These are phyloP conservation scores for Limnanthes douglasii DNA, from an alignment of 345 rosid species.

Conservation along the genomic window DNA sequence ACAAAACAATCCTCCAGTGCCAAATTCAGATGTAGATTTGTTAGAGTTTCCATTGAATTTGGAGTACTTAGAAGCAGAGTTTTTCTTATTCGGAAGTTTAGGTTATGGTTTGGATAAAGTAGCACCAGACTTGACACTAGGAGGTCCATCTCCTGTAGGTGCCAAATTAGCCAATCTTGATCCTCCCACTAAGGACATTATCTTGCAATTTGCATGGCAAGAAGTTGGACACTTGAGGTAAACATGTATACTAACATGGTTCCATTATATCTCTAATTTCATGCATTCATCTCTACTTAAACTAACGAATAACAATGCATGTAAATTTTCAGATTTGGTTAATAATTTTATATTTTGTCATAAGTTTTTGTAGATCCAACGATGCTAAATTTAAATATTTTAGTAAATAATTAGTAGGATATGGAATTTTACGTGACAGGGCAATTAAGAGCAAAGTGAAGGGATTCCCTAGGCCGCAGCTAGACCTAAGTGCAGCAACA, in stretches of 20 bases:
- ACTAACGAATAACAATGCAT: too few species aligned
- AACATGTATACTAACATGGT: too few species aligned
- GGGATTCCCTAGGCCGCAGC: slow-evolving; percentile 74
- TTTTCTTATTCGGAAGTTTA: slow-evolving; percentile 52
- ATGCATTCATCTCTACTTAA: too few species aligned
- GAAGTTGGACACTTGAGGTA: slow-evolving; percentile 89
- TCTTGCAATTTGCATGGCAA: slow-evolving; percentile 75
- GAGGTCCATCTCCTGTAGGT: slow-evolving; percentile 69
- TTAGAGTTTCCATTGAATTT: slow-evolving; percentile 77
- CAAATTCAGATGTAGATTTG: too few species aligned
- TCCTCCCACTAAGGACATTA: slow-evolving; percentile 30
- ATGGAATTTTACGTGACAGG: too few species aligned
- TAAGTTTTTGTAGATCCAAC: too few species aligned
- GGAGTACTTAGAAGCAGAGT: slow-evolving; percentile 89
- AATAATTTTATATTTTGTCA: too few species aligned
- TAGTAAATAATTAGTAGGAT: too few species aligned
- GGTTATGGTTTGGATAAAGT: slow-evolving; percentile 66
- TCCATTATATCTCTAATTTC: too few species aligned
- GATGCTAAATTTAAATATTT: too few species aligned
- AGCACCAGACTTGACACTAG: slow-evolving; percentile 46
- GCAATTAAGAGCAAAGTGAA: slow-evolving; percentile 41
- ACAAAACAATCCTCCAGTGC: too few species aligned
- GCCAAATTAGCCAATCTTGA: slow-evolving; percentile 48
- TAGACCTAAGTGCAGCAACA: slow-evolving; percentile 40
- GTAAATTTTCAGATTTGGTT: too few species aligned